Base-by-base conservation (phyloP, 2,329 filamentous ascomycete species). In the Periconia macrospinosa region DNA sequence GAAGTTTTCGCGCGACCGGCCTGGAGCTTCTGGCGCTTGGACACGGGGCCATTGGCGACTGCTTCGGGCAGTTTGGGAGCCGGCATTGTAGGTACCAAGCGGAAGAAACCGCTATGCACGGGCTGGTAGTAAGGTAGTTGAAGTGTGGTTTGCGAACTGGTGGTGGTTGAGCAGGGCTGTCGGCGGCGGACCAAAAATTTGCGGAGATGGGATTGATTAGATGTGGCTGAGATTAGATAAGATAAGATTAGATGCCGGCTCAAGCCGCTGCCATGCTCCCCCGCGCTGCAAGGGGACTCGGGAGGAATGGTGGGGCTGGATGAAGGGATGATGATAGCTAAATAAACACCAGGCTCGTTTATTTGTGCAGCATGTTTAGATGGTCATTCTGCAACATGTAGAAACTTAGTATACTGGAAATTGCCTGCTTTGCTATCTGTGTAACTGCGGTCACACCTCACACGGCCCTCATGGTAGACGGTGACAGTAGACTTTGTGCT, bases 11-110 rank as follows among this genome's bases (percentile, higher is more conserved):
- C 75, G 45, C 46, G 30, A 47, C 55, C 51, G 59, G 55, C 54
- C 57, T 69, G 50, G 55, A 65, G 57, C 55, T 67, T 74, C 56
- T 70, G 69, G 59, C 92, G 86, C 80, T 97, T 97, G 55, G 82
- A 81, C 62, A 88, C 75, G 50, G 86, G 89, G 44, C 68, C 69
- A 59, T 64, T 64, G 41, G 51, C 37, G 17, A 55, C 41, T 8
- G 27, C 47, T 13, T 54, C 80, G 77, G 63, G 86, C 83, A 61
- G 79, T 77, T 52, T 83, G 37, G 59, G 59, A 20, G 75, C 78
- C 59, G 80, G 77, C 81, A 84, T 84, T 37, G 41, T 59, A 43
- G 41, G 8, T 27, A n/a, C 53, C 57, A 56, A 53, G 55, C 55
- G 54, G 57, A 52, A 56, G 55, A 20, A 9, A 45, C 45, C 46